A percentile compares a stretch with the other conserved stretches of the same genome.
Evolutionary conservation across 768 basidiomycete genomes (phyloP).

Genomic region (Rhodotorula graminis): DNA sequence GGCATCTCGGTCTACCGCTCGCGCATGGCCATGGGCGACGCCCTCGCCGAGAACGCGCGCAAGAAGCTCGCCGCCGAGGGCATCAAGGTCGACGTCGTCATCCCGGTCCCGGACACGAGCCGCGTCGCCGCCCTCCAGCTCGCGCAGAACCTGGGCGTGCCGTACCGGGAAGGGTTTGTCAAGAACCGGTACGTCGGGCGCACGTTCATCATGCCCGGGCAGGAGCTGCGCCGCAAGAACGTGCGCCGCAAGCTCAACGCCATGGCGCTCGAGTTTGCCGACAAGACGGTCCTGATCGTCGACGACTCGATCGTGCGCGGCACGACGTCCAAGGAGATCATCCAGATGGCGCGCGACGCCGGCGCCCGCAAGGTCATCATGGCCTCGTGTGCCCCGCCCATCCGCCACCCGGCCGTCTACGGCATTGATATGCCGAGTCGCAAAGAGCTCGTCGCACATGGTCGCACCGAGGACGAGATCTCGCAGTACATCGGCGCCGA

Average conservation of each 20-base stretch:
- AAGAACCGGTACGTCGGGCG: conserved; percentile 98
- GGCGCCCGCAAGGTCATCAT: conserved; percentile 94
- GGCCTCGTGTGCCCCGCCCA: conserved; percentile 94
- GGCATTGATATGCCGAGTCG: conserved; percentile 99
- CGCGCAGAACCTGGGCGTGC: conserved; percentile 79
- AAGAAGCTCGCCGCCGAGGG: conserved; percentile 64
- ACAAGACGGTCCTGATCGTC: conserved; percentile 88
- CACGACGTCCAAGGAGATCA: conserved; percentile 95
- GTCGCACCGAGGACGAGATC: conserved; percentile 65
- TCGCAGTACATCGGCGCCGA: conserved; percentile 85
- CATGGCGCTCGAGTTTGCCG: conserved; percentile 92
- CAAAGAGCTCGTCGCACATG: conserved; percentile 83
- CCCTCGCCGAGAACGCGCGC: conserved; percentile 79
- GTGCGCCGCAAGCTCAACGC: conserved; percentile 93
- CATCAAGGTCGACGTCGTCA: conserved; percentile 85
- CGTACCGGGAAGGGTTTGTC: conserved; percentile 96
- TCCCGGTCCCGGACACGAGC: conserved; percentile 95
- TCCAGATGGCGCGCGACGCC: conserved; percentile 99
- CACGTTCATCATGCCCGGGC: conserved; percentile 99
- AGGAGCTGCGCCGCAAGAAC: conserved; percentile 90
- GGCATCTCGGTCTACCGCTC: conserved; percentile 95
- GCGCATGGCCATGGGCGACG: conserved; percentile 99
- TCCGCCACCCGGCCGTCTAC: conserved; percentile 90
- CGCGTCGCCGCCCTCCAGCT: conserved; percentile 92
- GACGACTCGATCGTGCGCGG: conserved; percentile 99